Evolutionary conservation across 306 rosid genomes (phyloP).

Genomic region (Cucumis hystrix): DNA sequence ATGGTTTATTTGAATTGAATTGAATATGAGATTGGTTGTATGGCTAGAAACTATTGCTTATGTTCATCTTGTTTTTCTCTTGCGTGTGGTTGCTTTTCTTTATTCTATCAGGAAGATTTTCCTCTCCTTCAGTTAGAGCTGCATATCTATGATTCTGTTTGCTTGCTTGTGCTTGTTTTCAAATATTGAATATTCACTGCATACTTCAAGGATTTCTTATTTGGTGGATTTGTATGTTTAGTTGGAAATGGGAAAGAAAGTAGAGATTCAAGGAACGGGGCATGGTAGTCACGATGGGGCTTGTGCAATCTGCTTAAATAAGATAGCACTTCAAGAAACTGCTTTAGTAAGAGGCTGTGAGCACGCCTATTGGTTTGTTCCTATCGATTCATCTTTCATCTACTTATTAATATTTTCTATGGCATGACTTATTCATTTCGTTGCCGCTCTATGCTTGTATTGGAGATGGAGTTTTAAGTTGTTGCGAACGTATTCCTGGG

Average conservation of each 20-base stretch:
- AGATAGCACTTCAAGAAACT: slow-evolving; percentile 59
- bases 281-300: slow-evolving; percentile 46
- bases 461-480: slow-evolving; percentile 2
- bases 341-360: slow-evolving; percentile 90
- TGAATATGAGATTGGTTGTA: neutral
- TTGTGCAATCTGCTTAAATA: slow-evolving; percentile 68
- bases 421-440: slow-evolving; percentile 1
- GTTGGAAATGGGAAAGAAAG: slow-evolving; percentile 25
- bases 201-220: neutral
- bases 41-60: neutral
- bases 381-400: slow-evolving; percentile 10
- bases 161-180: neutral
- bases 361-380: slow-evolving; percentile 89
- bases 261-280: slow-evolving; percentile 20
- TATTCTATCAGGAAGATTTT: neutral
- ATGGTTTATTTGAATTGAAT: neutral
- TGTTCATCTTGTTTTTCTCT: neutral
- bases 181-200: neutral
- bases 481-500: neutral
- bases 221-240: slow-evolving; percentile 16
- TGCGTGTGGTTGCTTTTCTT: neutral
- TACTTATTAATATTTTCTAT: neutral
- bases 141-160: neutral
- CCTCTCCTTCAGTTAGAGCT: neutral
- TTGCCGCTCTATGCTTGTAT: neutral